Evolutionary conservation across 495 filamentous ascomycete species (phyloP).

Genomic region (Melanomma pulvis-pyrius): DNA sequence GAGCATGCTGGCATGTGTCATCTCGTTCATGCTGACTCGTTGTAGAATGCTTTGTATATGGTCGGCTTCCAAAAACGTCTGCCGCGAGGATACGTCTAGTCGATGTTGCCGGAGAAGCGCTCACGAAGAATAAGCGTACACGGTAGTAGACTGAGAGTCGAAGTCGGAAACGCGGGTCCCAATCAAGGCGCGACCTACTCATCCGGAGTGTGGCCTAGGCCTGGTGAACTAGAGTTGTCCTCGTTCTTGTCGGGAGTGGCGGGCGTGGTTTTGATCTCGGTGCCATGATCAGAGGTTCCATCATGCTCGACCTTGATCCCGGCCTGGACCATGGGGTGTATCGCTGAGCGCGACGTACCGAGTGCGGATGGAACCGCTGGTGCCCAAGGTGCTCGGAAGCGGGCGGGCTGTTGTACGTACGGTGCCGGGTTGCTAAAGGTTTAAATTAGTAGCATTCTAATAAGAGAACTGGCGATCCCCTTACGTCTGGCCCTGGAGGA

Average conservation of each 20-base stretch:
- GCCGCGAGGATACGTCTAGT: not conserved
- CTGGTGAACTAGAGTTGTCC: slow-evolving; percentile 15
- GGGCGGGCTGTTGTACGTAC: slow-evolving; percentile 14
- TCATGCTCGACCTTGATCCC: slow-evolving; percentile 24
- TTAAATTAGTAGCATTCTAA: not conserved
- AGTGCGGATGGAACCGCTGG: slow-evolving; percentile 31
- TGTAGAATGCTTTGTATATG: not conserved
- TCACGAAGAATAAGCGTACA: slow-evolving; percentile 16
- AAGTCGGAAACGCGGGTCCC: not conserved
- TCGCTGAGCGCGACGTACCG: slow-evolving; percentile 26
- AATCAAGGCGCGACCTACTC: slow-evolving; percentile 3
- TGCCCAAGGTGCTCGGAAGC: slow-evolving; percentile 26
- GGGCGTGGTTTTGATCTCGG: slow-evolving; percentile 34
- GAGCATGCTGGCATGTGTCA: not conserved
- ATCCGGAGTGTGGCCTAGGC: slow-evolving; percentile 11
- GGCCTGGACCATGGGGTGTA: slow-evolving; percentile 29
- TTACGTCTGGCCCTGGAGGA: slow-evolving; percentile 30
- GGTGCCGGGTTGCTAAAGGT: slow-evolving; percentile 5
- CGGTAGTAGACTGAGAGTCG: not conserved
- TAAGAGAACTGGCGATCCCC: not conserved
- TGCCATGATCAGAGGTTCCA: slow-evolving; percentile 25
- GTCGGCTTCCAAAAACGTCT: not conserved
- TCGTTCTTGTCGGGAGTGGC: slow-evolving; percentile 34
- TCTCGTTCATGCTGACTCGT: not conserved
- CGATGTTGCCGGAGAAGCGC: not conserved